A percentile compares a stretch with the other conserved stretches of the same genome.
These are phyloP conservation scores for Borovskyia barvae DNA, from an alignment of 208 protist genomes.

Conservation along the genomic window DNA sequence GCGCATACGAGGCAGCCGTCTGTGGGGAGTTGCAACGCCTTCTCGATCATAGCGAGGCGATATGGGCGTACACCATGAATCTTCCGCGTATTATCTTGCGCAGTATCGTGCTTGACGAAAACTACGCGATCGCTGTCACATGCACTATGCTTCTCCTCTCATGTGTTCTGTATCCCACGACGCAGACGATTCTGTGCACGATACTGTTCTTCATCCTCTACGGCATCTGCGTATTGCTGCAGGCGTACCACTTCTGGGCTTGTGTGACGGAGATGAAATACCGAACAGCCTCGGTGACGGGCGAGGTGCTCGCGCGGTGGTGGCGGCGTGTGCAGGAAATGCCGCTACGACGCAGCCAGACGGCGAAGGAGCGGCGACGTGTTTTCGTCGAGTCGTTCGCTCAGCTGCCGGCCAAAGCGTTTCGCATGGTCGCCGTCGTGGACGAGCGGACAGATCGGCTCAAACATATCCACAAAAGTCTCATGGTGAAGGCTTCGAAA, in stretches of 20 bases:
- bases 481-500: slow-evolving; percentile 57
- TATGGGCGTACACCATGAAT: slow-evolving; percentile 37
- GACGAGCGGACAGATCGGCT: slow-evolving; percentile 60
- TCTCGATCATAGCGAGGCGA: slow-evolving; percentile 36
- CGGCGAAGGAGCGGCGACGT: slow-evolving; percentile 49
- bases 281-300: slow-evolving; percentile 55
- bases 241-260: slow-evolving; percentile 76
- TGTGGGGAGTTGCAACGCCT: slow-evolving; percentile 53
- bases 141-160: slow-evolving; percentile 69
- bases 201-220: slow-evolving; percentile 66
- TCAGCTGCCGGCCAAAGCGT: slow-evolving; percentile 61
- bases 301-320: slow-evolving; percentile 64
- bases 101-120: slow-evolving; percentile 58
- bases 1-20: slow-evolving; percentile 65
- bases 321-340: slow-evolving; percentile 49
- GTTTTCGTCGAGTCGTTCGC: slow-evolving; percentile 63
- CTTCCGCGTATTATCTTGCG: slow-evolving; percentile 37
- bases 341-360: slow-evolving; percentile 39
- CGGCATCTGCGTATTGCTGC: slow-evolving; percentile 45
- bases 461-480: slow-evolving; percentile 77
- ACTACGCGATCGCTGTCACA: slow-evolving; percentile 51
- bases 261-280: slow-evolving; percentile 77
- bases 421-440: slow-evolving; percentile 76
- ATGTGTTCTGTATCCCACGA: slow-evolving; percentile 45
- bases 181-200: slow-evolving; percentile 56